phyloP scores from a whole-genome alignment of 2,329 filamentous ascomycete genomes.

The Catunica adiposa region DNA sequence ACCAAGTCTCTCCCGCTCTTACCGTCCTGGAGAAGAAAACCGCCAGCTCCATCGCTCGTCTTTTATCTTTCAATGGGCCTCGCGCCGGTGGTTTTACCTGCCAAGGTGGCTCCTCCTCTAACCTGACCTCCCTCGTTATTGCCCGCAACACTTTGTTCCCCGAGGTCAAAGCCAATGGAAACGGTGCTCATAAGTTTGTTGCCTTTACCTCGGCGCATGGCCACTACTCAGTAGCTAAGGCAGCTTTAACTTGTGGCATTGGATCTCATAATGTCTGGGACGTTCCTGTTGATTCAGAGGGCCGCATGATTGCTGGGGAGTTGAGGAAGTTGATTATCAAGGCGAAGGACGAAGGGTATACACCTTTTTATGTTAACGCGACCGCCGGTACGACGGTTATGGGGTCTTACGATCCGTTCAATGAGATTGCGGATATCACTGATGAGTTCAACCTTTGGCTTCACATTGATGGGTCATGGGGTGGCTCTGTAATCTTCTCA shows the following conservation, averaged over 20 bases:
- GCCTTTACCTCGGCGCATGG: constrained; percentile 81
- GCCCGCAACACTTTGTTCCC: constrained; percentile 79
- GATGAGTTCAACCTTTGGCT: constrained; percentile 64
- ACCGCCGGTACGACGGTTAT: constrained; percentile 90
- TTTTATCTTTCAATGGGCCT: constrained; percentile 62
- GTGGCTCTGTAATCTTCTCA: constrained; percentile 68
- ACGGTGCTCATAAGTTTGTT: constrained; percentile 48
- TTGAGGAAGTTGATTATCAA: constrained; percentile 46
- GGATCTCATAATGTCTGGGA: constrained; percentile 56
- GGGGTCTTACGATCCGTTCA: constrained; percentile 73
- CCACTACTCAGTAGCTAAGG: constrained; percentile 90
- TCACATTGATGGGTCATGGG: constrained; percentile 87
- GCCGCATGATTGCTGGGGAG: constrained; percentile 51
- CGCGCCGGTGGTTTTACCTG: constrained; percentile 58
- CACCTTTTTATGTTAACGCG: constrained; percentile 86
- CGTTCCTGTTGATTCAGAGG: constrained; percentile 56
- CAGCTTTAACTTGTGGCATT: constrained; percentile 76
- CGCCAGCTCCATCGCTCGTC: constrained; percentile 49
- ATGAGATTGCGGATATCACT: constrained; percentile 53
- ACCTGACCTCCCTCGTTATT: constrained; percentile 69
- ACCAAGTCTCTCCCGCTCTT: constrained; percentile 78
- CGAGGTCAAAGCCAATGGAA: constrained; percentile 56
- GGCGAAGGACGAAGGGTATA: constrained; percentile 51
- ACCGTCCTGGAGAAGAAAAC: constrained; percentile 79
- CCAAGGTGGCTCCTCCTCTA: constrained; percentile 71